A percentile compares a stretch with the other conserved stretches of the same genome.
Conservation (phyloP, 495 filamentous ascomycete genomes). For the Aspergillus olivimuriae region DNA sequence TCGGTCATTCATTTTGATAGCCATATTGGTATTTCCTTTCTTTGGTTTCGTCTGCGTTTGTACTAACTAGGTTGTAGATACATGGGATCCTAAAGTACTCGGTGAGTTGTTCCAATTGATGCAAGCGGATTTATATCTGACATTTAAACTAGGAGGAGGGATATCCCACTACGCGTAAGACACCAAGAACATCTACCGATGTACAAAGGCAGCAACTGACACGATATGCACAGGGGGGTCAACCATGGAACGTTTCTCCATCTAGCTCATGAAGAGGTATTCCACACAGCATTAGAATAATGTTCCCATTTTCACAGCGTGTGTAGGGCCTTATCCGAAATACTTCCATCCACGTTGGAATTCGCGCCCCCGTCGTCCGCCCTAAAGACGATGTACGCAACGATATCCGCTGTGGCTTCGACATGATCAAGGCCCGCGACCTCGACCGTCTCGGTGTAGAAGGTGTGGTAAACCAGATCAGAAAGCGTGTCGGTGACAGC, state of each 20-base stretch:
- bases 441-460: constrained; percentile 42
- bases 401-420: constrained; percentile 45
- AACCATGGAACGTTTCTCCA: constrained; percentile 50
- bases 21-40: constrained; percentile 28
- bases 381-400: constrained; percentile 40
- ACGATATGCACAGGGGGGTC: constrained; percentile 29
- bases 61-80: constrained; percentile 21
- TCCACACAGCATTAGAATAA: neutral
- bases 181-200: too few relatives aligned
- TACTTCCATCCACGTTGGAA: constrained; percentile 44
- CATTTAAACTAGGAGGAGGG: constrained; percentile 23
- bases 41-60: neutral
- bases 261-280: constrained; percentile 44
- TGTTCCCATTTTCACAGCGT: too few relatives aligned
- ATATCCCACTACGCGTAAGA: constrained; percentile 46
- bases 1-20: constrained; percentile 51
- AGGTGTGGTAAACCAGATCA: constrained; percentile 36
- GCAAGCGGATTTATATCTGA: neutral
- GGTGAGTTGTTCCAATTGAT: constrained; percentile 13
- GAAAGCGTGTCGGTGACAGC: constrained; percentile 31
- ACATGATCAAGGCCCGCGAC: constrained; percentile 42
- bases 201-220: neutral
- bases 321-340: constrained; percentile 38
- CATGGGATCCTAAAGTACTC: constrained; percentile 43
- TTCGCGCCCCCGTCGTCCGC: constrained; percentile 38